Base-by-base conservation (phyloP, 495 filamentous ascomycete genomes). In the Trichoderma orchidacearum region DNA sequence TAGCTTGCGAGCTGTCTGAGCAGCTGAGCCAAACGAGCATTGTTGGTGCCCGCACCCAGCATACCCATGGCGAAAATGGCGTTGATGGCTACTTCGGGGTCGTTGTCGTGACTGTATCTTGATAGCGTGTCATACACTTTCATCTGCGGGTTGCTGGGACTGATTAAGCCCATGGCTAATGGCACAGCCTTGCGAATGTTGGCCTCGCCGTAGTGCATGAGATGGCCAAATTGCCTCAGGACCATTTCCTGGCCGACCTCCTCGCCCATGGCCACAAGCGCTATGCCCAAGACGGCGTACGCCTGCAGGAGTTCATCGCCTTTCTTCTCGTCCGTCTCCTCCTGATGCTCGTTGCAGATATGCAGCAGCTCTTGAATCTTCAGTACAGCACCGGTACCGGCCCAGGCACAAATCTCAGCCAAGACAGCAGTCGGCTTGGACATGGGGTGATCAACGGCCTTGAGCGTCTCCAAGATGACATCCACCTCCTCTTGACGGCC, bases 21-120 rank as follows among this genome's bases (percentile, higher is more conserved):
- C 25, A 99, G 80, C 71, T 97, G 93, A 30, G 93, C 93, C 58
- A 99, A 74, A 72, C 93, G 85, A 32, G 93, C 94, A 66, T 99
- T 99, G 75, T 99, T 99, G 21, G 94, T 97, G 60, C 93, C 93
- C 30, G 93, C 94, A 62, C 93, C 93, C 30, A 95, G 80, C 53
- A 99, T 82, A 68, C 93, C 93, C 93, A 99, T 99, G 61, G 93
- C 91, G 64, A 99, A 96, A 66, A 99, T 97, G 67, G 93, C 91
- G 64, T 96, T 99, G 67, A 99, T 83, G 28, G 93, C 93, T 34
- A 99, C 93, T 62, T 99, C 93, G 66, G 93, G 95, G 75, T 99
- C 93, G 62, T 94, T 99, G 73, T 99, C 93, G 78, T 99, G 93
- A 60, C 85, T 92, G 74, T 99, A 99, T 59, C 93, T 79, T n/a